Percentiles rank a stretch among this genome's conserved stretches.
Evolutionary conservation across 305 asterid species (phyloP).

Genomic region (Rubia peregrina): DNA sequence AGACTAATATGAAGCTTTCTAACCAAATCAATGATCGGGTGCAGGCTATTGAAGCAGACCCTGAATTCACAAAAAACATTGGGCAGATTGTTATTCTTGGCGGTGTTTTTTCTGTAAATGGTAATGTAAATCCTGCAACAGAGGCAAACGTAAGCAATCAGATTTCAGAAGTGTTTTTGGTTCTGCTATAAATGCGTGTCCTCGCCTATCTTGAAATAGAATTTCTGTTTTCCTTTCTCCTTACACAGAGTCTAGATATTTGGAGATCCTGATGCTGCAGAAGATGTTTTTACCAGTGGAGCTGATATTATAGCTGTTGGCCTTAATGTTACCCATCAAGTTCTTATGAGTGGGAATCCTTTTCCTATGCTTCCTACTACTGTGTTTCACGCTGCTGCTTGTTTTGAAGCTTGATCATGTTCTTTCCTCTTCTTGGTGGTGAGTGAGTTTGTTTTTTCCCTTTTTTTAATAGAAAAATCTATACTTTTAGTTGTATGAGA

Average conservation of each 20-base stretch:
- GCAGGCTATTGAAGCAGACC: constrained; percentile 91
- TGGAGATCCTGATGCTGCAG: constrained; percentile 99
- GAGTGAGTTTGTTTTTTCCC: neutral
- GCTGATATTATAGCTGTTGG: constrained; percentile 95
- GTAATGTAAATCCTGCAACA: constrained; percentile 96
- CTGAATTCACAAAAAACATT: constrained; percentile 59
- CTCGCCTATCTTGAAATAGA: neutral
- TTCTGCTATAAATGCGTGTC: neutral
- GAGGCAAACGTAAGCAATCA: constrained; percentile 80
- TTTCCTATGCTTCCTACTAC: neutral
- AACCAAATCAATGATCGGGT: constrained; percentile 17
- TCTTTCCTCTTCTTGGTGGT: too few species aligned
- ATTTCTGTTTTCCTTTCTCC: constrained; percentile 11
- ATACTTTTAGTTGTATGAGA: too few species aligned
- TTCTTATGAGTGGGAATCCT: constrained; percentile 60
- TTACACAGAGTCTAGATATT: constrained; percentile 46
- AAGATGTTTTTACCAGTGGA: constrained; percentile 89
- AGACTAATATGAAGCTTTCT: constrained; percentile 2
- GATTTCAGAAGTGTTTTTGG: neutral
- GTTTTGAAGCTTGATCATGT: too few species aligned
- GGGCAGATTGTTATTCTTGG: constrained; percentile 91
- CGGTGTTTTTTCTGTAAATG: constrained; percentile 93
- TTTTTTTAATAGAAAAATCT: too few species aligned
- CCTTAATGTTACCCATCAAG: constrained; percentile 88
- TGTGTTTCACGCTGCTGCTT: neutral